Evolutionary conservation across 129 eudicot species (phyloP).

Genomic region (Apium graveolens): DNA sequence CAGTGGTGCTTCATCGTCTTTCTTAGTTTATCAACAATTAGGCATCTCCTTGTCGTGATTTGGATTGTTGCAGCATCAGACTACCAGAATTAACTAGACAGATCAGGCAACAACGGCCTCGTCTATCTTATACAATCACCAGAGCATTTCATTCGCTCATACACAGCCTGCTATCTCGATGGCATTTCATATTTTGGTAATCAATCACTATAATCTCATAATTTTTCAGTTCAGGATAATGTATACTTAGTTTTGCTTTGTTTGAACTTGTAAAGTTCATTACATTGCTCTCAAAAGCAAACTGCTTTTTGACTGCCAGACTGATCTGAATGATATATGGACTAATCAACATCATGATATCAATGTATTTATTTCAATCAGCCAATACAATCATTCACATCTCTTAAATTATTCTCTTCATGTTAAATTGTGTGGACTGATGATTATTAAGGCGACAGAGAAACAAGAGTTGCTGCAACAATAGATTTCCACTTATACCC

Average conservation of each 20-base stretch:
- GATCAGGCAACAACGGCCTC: too few species aligned
- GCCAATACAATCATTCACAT: background rate
- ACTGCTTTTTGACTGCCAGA: too few species aligned
- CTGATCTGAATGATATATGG: background rate
- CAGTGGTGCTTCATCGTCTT: too few species aligned
- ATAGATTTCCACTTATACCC: background rate
- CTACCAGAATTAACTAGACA: constrained; percentile 46
- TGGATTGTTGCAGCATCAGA: constrained; percentile 47
- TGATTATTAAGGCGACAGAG: background rate
- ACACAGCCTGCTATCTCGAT: too few species aligned
- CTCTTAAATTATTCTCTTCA: background rate
- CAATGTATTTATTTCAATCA: background rate
- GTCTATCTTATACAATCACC: too few species aligned
- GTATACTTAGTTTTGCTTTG: background rate
- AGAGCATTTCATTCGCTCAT: too few species aligned
- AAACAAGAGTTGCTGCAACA: background rate
- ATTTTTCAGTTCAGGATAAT: too few species aligned
- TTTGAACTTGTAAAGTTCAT: background rate
- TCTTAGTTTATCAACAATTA: background rate
- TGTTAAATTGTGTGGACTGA: background rate
- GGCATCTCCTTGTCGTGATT: background rate
- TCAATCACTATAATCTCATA: too few species aligned
- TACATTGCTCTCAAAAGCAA: background rate
- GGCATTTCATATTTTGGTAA: too few species aligned
- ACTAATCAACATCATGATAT: background rate